Evolutionary conservation across 164 flowering plant genomes (phyloP).

Genomic region (Litsea cubeba): DNA sequence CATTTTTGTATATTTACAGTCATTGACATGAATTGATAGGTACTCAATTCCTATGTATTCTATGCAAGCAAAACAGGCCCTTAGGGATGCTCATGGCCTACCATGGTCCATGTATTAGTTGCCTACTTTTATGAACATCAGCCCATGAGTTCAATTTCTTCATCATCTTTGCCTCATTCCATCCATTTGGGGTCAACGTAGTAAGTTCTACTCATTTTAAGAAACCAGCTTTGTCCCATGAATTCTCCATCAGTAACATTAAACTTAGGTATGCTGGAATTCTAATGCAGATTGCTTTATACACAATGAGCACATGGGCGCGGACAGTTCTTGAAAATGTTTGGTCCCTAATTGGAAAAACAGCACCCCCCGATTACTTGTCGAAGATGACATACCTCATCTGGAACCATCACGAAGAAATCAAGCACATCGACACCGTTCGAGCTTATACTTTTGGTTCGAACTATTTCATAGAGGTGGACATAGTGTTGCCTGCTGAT

Average conservation of each 20-base stretch:
- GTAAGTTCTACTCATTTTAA: neutral
- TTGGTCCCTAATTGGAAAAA: constrained; percentile 59
- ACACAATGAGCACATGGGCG: constrained; percentile 74
- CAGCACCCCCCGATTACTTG: constrained; percentile 76
- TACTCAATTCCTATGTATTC: too few species aligned
- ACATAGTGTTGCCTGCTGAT: constrained; percentile 69
- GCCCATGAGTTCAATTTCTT: too few species aligned
- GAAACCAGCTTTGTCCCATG: neutral
- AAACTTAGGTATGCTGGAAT: neutral
- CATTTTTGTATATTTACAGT: too few species aligned
- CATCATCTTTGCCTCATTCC: neutral
- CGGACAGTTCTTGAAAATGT: constrained; percentile 73
- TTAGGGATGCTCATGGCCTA: too few species aligned
- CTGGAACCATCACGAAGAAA: constrained; percentile 80
- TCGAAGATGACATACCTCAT: constrained; percentile 66
- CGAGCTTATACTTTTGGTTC: constrained; percentile 77
- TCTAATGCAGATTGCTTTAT: constrained; percentile 64
- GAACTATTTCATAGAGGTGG: constrained; percentile 84
- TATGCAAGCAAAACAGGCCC: too few species aligned
- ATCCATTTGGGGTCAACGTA: neutral
- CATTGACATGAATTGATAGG: too few species aligned
- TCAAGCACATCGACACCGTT: constrained; percentile 84
- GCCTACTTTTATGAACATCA: too few species aligned
- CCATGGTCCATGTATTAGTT: too few species aligned
- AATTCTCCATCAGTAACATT: neutral